These are phyloP conservation scores for Gracilaria vermiculophylla DNA, from an alignment of 23 red algal species.

Conservation along the genomic window DNA sequence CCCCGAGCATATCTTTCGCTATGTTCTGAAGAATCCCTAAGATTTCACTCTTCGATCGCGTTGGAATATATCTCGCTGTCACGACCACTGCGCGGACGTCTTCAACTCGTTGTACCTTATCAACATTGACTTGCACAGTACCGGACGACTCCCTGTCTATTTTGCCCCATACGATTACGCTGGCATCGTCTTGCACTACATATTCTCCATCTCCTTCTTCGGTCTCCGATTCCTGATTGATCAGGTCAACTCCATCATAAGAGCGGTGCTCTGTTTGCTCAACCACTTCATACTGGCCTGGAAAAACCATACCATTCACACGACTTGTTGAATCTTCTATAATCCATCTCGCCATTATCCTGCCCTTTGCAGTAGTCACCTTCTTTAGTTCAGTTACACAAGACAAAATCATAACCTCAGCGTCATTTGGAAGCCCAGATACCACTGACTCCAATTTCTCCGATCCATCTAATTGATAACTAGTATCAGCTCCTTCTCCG, in stretches of 20 bases:
- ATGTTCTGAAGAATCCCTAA: conserved; percentile 10
- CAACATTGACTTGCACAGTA: conserved; percentile 59
- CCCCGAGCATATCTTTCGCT: neutral
- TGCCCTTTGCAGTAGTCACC: conserved; percentile 46
- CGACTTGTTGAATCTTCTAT: conserved; percentile 35
- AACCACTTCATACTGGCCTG: conserved; percentile 36
- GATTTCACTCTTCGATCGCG: neutral
- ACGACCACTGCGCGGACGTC: conserved; percentile 19
- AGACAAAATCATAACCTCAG: conserved; percentile 41
- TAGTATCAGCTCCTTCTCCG: conserved; percentile 30
- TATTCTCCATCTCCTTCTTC: neutral
- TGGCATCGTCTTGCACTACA: conserved; percentile 56
- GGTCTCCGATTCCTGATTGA: neutral
- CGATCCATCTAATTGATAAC: neutral
- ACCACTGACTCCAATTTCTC: neutral
- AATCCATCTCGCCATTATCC: conserved; percentile 54
- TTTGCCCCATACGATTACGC: conserved; percentile 68
- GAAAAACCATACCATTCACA: conserved; percentile 52
- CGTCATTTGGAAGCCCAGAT: conserved; percentile 12
- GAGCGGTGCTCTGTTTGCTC: neutral
- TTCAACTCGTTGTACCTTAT: conserved; percentile 65
- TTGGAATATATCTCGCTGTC: conserved; percentile 10
- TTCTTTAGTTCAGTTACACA: conserved; percentile 43
- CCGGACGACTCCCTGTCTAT: conserved; percentile 64
- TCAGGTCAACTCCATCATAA: neutral